Conservation (phyloP, 2,329 filamentous ascomycete genomes). For the Claviceps digitariae region DNA sequence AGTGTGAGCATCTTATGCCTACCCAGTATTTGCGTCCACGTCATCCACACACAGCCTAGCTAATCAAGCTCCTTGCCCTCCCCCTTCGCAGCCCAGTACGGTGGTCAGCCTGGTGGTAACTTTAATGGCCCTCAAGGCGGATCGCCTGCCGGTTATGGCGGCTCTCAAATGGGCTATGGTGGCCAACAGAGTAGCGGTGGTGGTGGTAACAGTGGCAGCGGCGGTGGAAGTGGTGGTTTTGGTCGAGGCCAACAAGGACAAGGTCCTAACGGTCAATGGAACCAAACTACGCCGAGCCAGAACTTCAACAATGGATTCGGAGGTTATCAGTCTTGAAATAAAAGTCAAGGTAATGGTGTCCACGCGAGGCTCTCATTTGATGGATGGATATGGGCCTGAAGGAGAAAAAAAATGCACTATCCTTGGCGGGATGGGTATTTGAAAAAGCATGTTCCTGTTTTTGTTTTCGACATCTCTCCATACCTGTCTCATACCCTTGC, state of each 20-base stretch:
- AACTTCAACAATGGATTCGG: constrained; percentile 48
- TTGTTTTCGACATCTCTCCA: constrained; percentile 8
- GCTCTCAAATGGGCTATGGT: constrained; percentile 58
- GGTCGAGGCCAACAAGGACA: constrained; percentile 58
- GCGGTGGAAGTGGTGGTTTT: constrained; percentile 47
- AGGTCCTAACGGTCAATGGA: constrained; percentile 42
- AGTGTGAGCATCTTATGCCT: constrained; percentile 17
- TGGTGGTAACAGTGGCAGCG: constrained; percentile 40
- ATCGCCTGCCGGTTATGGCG: constrained; percentile 48
- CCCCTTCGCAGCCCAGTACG: constrained; percentile 33
- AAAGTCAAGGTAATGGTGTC: constrained; percentile 2
- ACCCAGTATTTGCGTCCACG: background rate
- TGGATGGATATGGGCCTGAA: constrained; percentile 3
- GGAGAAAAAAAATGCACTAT: constrained; percentile 3
- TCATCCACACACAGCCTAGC: constrained; percentile 1
- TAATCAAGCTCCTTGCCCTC: background rate
- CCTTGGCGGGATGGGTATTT: constrained; percentile 6
- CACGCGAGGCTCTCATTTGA: constrained; percentile 2
- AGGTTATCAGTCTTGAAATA: constrained; percentile 45
- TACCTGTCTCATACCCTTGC: constrained; percentile 10
- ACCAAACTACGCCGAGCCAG: constrained; percentile 36
- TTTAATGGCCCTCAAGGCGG: constrained; percentile 50
- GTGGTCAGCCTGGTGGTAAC: constrained; percentile 53
- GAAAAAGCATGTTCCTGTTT: constrained; percentile 9
- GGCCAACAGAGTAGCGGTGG: constrained; percentile 58